These are phyloP conservation scores for Auriscalpium vulgare DNA, from an alignment of 768 basidiomycete species.

Conservation along the genomic window DNA sequence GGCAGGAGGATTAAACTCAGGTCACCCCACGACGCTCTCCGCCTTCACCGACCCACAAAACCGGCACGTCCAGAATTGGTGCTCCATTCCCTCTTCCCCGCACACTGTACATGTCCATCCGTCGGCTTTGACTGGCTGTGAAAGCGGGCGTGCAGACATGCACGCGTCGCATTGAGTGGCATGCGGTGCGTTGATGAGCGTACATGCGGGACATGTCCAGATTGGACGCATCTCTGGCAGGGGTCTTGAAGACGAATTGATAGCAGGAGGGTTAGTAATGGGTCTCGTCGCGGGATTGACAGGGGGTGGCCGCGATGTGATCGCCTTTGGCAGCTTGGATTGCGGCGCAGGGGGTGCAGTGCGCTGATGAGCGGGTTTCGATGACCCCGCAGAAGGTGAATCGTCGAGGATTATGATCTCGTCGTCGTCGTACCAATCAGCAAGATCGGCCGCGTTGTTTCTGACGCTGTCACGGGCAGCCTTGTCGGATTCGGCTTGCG, in stretches of 20 bases:
- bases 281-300: constrained; percentile 7
- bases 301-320: constrained; percentile 2
- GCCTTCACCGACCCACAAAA: constrained; percentile 65
- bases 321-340: neutral
- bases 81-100: constrained; percentile 51
- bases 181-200: constrained; percentile 45
- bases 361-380: neutral
- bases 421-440: constrained; percentile 33
- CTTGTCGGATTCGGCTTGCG: constrained; percentile 55
- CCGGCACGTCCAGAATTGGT: constrained; percentile 67
- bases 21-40: constrained; percentile 16
- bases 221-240: constrained; percentile 3
- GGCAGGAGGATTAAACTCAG: too few relatives aligned
- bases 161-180: constrained; percentile 57
- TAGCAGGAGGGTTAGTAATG: constrained; percentile 1
- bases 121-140: neutral
- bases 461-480: constrained; percentile 61
- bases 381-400: neutral
- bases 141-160: constrained; percentile 22
- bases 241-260: neutral
- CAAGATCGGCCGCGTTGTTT: constrained; percentile 55
- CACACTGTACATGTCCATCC: constrained; percentile 62
- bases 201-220: constrained; percentile 56
- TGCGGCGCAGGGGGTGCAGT: neutral
- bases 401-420: constrained; percentile 25